Percentiles rank a stretch among this genome's conserved stretches.
phyloP scores from a whole-genome alignment of 2,329 filamentous ascomycete species.

The Nemania bipapillata region DNA sequence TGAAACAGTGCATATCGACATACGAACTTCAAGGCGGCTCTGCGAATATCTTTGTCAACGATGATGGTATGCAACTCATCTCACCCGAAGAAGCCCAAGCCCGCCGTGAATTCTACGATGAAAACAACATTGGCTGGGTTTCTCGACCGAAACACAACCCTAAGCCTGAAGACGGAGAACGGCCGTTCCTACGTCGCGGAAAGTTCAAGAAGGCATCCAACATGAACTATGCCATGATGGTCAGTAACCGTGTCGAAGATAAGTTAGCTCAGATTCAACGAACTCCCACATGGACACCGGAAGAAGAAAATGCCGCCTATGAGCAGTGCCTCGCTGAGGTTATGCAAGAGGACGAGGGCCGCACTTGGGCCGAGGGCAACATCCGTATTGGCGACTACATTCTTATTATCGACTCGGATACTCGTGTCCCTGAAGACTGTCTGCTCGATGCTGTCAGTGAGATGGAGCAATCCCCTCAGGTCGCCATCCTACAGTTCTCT shows the following conservation, averaged over 20 bases:
- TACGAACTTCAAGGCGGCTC: conserved; percentile 72
- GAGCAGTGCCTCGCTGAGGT: conserved; percentile 72
- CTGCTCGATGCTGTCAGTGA: conserved; percentile 82
- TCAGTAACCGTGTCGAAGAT: conserved; percentile 76
- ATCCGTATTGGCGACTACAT: conserved; percentile 88
- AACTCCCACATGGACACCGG: conserved; percentile 71
- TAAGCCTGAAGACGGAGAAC: conserved; percentile 61
- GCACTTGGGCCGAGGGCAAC: conserved; percentile 85
- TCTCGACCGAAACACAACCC: conserved; percentile 64
- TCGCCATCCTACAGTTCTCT: conserved; percentile 81
- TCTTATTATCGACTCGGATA: conserved; percentile 80
- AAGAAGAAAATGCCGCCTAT: conserved; percentile 74
- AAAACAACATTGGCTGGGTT: conserved; percentile 68
- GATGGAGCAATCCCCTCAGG: conserved; percentile 81
- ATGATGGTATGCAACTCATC: conserved; percentile 74
- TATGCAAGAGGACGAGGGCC: conserved; percentile 70
- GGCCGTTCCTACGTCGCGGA: conserved; percentile 67
- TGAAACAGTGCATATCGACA: conserved; percentile 68
- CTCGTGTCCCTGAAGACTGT: conserved; percentile 80
- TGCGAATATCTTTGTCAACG: conserved; percentile 75
- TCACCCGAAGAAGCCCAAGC: conserved; percentile 60
- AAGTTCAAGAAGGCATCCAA: conserved; percentile 79
- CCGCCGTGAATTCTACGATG: conserved; percentile 66
- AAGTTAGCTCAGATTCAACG: conserved; percentile 69
- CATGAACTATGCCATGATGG: conserved; percentile 76